phyloP scores from a whole-genome alignment of 352 stramenopile species.

The Pseudoperonospora humuli region DNA sequence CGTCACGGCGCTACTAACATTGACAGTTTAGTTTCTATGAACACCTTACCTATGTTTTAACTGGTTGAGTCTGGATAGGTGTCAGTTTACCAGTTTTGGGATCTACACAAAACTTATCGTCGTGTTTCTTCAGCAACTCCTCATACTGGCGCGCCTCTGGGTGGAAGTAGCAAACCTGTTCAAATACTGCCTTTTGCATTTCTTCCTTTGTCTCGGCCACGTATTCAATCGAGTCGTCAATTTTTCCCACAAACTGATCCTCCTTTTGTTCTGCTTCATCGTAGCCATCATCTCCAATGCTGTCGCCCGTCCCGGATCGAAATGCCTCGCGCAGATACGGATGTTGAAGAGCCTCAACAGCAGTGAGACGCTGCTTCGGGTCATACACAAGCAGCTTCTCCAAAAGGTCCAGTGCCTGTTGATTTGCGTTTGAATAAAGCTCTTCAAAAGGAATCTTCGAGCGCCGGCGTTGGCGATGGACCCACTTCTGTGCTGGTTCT shows the following conservation, averaged over 20 bases:
- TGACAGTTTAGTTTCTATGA: no score
- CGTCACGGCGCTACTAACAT: no score
- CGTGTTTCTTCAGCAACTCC: slow-evolving; percentile 41
- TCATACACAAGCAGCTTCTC: slow-evolving; percentile 67
- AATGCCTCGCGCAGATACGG: slow-evolving; percentile 85
- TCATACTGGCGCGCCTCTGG: slow-evolving; percentile 62
- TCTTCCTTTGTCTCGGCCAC: slow-evolving; percentile 48
- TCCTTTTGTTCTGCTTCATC: slow-evolving; percentile 44
- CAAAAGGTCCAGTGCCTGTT: slow-evolving; percentile 59
- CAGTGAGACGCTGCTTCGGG: slow-evolving; percentile 63
- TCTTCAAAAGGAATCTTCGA: slow-evolving; percentile 58
- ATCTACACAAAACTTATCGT: slow-evolving; percentile 55
- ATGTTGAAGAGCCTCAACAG: slow-evolving; percentile 92
- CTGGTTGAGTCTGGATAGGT: slow-evolving; percentile 31
- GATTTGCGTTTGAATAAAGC: slow-evolving; percentile 70
- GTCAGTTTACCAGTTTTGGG: slow-evolving; percentile 50
- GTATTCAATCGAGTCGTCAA: slow-evolving; percentile 66
- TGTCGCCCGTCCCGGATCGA: slow-evolving; percentile 29
- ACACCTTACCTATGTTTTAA: no score
- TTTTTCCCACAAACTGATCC: slow-evolving; percentile 52
- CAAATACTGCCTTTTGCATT: slow-evolving; percentile 76
- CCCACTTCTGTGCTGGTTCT: slow-evolving; percentile 59
- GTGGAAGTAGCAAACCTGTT: slow-evolving; percentile 73
- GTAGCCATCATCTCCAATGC: slow-evolving; percentile 27
- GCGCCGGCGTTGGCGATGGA: slow-evolving; percentile 50